phyloP scores from a whole-genome alignment of 2,329 filamentous ascomycete species.

The Hypoxylon sp. region DNA sequence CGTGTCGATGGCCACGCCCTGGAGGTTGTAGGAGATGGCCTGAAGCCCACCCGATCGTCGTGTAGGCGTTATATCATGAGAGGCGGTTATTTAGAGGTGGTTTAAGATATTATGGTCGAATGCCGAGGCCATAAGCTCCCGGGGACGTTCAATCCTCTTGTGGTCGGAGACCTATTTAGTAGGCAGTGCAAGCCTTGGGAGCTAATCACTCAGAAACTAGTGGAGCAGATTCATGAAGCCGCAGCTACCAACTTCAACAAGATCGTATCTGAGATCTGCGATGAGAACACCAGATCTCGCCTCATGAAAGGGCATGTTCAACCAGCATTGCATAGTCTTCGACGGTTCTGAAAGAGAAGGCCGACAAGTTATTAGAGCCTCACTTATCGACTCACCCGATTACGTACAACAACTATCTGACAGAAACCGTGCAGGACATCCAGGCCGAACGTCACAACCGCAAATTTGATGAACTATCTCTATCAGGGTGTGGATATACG shows the following conservation, averaged over 20 bases:
- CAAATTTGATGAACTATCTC: conserved; percentile 39
- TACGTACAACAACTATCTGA: conserved; percentile 51
- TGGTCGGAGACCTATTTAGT: conserved; percentile 49
- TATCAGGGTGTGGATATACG: conserved; percentile 1
- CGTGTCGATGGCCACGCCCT: conserved; percentile 46
- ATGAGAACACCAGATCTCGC: conserved; percentile 44
- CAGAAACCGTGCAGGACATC: conserved; percentile 42
- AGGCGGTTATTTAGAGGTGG: conserved; percentile 33
- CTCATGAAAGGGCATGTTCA: conserved; percentile 48
- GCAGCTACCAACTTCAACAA: conserved; percentile 46
- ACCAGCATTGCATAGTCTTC: conserved; percentile 45
- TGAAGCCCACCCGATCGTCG: conserved; percentile 22
- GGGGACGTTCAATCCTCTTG: conserved; percentile 50
- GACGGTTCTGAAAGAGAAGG: conserved; percentile 44
- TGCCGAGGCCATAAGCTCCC: conserved; percentile 50
- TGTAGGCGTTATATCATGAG: conserved; percentile 35
- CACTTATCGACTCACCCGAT: conserved; percentile 50
- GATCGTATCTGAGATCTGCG: conserved; percentile 44
- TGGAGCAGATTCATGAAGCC: conserved; percentile 49
- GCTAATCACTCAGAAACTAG: conserved; percentile 46
- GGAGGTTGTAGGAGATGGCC: conserved; percentile 48
- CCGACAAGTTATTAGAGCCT: conserved; percentile 48
- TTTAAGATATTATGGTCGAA: conserved; percentile 46
- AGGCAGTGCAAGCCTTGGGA: conserved; percentile 52
- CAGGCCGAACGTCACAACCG: conserved; percentile 46